Percentiles rank a stretch among this genome's conserved stretches.
These are phyloP conservation scores for Blastobotrys niveus DNA, from an alignment of 1,139 yeast genomes.

Conservation along the genomic window DNA sequence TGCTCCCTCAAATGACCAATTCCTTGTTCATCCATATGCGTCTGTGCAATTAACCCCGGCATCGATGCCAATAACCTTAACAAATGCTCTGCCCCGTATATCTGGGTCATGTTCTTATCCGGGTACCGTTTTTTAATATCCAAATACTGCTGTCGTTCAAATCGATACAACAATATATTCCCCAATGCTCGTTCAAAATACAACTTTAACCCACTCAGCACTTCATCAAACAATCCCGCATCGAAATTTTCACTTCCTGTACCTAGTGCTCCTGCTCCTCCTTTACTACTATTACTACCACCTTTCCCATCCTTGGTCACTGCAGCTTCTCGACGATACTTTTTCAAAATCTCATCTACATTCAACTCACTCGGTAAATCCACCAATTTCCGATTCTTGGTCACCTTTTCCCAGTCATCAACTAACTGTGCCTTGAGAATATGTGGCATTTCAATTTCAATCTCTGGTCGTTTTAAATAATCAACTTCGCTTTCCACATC, in stretches of 20 bases:
- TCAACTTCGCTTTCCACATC: conserved; percentile 36
- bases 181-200: conserved; percentile 78
- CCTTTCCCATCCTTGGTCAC: conserved; percentile 21
- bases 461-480: conserved; percentile 43
- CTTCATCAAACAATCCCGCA: conserved; percentile 58
- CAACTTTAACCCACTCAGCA: conserved; percentile 58
- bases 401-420: conserved; percentile 89
- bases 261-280: too few species aligned
- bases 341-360: conserved; percentile 48
- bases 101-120: conserved; percentile 38
- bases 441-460: conserved; percentile 54
- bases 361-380: conserved; percentile 52
- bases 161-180: conserved; percentile 67
- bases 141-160: conserved; percentile 76
- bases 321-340: conserved; percentile 37
- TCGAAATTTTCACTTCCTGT: conserved; percentile 40
- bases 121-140: conserved; percentile 44
- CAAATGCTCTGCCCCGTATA: conserved; percentile 76
- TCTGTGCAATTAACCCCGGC: conserved; percentile 73
- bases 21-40: conserved; percentile 76
- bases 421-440: conserved; percentile 65
- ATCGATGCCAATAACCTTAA: conserved; percentile 66
- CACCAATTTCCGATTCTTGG: conserved; percentile 69
- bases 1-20: conserved; percentile 51
- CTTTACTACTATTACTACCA: too few species aligned